Evolutionary conservation across 257 asterid genomes (phyloP), one percentile per base, ranked within the genome.

Genomic region (Plectranthus barbatus): DNA sequence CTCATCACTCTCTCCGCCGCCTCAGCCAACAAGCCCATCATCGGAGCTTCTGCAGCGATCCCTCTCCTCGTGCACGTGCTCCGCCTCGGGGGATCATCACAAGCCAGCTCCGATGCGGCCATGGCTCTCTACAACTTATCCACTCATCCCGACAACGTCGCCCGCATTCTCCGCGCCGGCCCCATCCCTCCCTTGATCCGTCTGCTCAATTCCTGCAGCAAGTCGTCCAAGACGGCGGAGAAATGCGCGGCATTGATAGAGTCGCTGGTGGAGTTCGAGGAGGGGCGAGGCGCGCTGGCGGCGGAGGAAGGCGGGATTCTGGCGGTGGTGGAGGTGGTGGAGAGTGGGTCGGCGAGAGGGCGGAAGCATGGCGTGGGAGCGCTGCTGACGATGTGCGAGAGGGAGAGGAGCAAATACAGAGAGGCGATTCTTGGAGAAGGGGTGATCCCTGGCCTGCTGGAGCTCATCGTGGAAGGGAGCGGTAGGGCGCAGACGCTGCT

Each of bases 1-100:
- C 72, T 90, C 62, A 86, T 90, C 68, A 90, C 96, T 3, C 66
- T 87, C 26, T 87, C 97, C n/a, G 97, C 97, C 37, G 77, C 96
- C 19, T 66, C 95, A 19, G 67, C 66, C 66, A 90, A 86, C 70
- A 90, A 90, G 74, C 96, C 96, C 44, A 77, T 85, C 72, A 87
- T 90, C 17, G 68, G 72, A 31, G 76, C 86, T 63, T 83, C 90
- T 2, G 95, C 91, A 21, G 95, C 81, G 44, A 81, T 87, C 81
- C 95, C 93, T 45, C 84, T 79, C 56, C 93, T 90, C 11, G 91
- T 85, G 52, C 73, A 82, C 21, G 70, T 84, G 60, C 59, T 90
- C 5, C 62, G 70, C 24, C 21, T 62, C 11, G 95, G 86, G 17
- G 48, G 75, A 72, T 31, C 80, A 72, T n/a, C n/a, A n/a, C 97